Percentiles rank a stretch among this genome's conserved stretches.
Conservation (phyloP, 2,329 filamentous ascomycete species). For the Alternaria sp. region DNA sequence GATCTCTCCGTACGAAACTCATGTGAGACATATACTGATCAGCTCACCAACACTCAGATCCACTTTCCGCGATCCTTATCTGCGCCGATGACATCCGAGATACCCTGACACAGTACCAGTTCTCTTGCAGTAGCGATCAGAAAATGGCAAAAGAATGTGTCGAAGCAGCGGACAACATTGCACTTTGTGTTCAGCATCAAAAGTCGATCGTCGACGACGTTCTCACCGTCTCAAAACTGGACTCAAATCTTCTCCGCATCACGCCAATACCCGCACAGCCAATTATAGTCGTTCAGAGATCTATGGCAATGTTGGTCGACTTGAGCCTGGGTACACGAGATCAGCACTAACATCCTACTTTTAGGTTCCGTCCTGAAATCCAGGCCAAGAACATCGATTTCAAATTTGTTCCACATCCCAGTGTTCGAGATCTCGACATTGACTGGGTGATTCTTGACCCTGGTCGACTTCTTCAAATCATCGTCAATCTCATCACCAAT, state of each 20-base stretch:
- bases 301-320: slow-evolving; percentile 45
- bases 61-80: slow-evolving; percentile 43
- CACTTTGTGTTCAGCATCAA: slow-evolving; percentile 46
- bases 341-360: background rate
- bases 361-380: slow-evolving; percentile 42
- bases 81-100: slow-evolving; percentile 46
- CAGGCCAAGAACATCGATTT: slow-evolving; percentile 41
- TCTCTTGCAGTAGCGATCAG: slow-evolving; percentile 22
- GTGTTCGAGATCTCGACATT: slow-evolving; percentile 44
- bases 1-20: background rate
- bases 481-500: slow-evolving; percentile 56
- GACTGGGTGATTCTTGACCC: slow-evolving; percentile 55
- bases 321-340: background rate
- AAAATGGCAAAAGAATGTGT: slow-evolving; percentile 33
- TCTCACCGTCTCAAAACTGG: slow-evolving; percentile 45
- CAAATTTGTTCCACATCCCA: slow-evolving; percentile 44
- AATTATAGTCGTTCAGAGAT: slow-evolving; percentile 43
- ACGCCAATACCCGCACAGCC: slow-evolving; percentile 51
- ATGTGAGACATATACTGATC: background rate
- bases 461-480: slow-evolving; percentile 53
- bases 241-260: slow-evolving; percentile 42
- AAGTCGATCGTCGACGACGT: slow-evolving; percentile 48
- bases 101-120: slow-evolving; percentile 30
- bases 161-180: slow-evolving; percentile 53
- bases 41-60: slow-evolving; percentile 20